These are phyloP conservation scores for Rhipidocladum racemiflorum DNA, from an alignment of 176 grass and related monocot genomes.

Conservation along the genomic window DNA sequence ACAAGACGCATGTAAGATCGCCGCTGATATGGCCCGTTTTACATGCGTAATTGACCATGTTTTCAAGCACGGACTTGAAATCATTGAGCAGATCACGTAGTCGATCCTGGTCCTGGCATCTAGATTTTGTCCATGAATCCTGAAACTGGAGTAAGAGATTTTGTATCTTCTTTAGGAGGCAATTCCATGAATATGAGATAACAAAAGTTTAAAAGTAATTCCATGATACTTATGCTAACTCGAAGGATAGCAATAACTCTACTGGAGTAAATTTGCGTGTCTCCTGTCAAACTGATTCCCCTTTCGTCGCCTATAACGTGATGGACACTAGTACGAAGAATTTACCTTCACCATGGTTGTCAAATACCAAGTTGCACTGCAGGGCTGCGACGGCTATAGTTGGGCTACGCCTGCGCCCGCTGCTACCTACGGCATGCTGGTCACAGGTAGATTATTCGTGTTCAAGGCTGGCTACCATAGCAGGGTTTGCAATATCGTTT, in stretches of 20 bases:
- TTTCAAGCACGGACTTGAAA: not conserved
- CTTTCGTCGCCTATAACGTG: not conserved
- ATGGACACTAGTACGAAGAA: not conserved
- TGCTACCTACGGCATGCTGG: not conserved
- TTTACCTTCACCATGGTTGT: not conserved
- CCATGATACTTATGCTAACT: too few species aligned
- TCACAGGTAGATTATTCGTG: not conserved
- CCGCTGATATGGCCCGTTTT: not conserved
- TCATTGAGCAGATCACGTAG: not conserved
- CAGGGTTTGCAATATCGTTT: too few species aligned
- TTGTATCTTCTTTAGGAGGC: too few species aligned
- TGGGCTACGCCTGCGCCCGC: not conserved
- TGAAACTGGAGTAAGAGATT: not conserved
- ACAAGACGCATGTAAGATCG: not conserved
- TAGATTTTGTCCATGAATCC: not conserved
- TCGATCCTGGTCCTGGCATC: not conserved
- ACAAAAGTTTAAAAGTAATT: too few species aligned
- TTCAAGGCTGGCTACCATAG: not conserved
- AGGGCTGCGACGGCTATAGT: not conserved
- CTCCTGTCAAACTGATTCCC: not conserved
- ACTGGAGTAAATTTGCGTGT: not conserved
- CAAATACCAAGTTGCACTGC: not conserved
- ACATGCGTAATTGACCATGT: not conserved
- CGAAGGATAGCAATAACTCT: too few species aligned
- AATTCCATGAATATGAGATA: too few species aligned